phyloP scores from a whole-genome alignment of 805 yeast genomes.

The Metschnikowia anglica region DNA sequence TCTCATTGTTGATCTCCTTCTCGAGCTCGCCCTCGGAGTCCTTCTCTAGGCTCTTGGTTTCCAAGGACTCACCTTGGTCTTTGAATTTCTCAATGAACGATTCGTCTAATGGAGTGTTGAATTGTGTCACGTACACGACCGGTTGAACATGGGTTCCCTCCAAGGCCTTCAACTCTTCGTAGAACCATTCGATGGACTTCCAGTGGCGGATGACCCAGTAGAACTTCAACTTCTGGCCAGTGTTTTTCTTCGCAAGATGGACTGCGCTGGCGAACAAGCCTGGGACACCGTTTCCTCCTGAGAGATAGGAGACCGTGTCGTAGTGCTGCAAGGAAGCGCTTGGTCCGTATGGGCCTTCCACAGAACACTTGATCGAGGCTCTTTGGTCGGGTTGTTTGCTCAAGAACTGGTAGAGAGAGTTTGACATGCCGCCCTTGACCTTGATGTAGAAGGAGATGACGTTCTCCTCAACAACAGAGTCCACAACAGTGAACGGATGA shows the following conservation, averaged over 20 bases:
- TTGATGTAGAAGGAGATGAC: conserved; percentile 47
- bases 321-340: conserved; percentile 47
- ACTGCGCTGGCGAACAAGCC: conserved; percentile 49
- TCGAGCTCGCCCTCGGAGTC: conserved; percentile 5
- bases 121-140: conserved; percentile 33
- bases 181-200: conserved; percentile 41
- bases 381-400: conserved; percentile 32
- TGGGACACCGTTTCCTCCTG: conserved; percentile 68
- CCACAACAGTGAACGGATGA: conserved; percentile 68
- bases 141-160: conserved; percentile 35
- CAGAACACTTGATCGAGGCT: conserved; percentile 40
- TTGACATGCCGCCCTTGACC: conserved; percentile 60
- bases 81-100: conserved; percentile 15
- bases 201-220: conserved; percentile 43
- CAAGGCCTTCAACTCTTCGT: conserved; percentile 35
- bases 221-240: conserved; percentile 25
- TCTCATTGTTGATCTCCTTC: conserved; percentile 12
- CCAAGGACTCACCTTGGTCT: not conserved
- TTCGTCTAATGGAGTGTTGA: conserved; percentile 20
- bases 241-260: conserved; percentile 22
- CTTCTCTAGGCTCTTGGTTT: conserved; percentile 17
- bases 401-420: conserved; percentile 33
- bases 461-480: conserved; percentile 39
- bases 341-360: conserved; percentile 65
- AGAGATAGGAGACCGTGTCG: conserved; percentile 49